phyloP scores from a whole-genome alignment of 495 filamentous ascomycete genomes.

The Amphirosellinia nigrospora region DNA sequence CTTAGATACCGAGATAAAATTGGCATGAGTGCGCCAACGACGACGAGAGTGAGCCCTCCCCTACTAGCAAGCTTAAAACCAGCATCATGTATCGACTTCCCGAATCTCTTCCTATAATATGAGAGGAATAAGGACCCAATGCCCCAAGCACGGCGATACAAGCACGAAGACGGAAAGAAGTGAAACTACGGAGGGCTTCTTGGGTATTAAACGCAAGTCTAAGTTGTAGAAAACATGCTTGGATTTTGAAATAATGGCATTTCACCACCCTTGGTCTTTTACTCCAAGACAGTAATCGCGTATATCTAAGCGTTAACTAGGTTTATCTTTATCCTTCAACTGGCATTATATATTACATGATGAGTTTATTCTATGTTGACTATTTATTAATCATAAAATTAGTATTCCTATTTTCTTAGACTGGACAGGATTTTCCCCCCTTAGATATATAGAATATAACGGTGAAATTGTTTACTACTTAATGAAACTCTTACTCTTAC shows the following conservation, averaged over 20 bases:
- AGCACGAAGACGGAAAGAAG: slow-evolving; percentile 55
- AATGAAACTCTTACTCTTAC: too few species aligned
- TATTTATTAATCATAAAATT: background rate
- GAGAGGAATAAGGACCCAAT: slow-evolving; percentile 61
- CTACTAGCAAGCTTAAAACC: slow-evolving; percentile 61
- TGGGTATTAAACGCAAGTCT: slow-evolving; percentile 40
- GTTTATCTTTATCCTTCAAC: too few species aligned
- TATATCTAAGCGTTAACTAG: too few species aligned
- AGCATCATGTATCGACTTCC: slow-evolving; percentile 59
- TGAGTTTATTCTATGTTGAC: background rate
- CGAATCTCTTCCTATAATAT: slow-evolving; percentile 64
- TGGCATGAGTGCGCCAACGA: slow-evolving; percentile 58
- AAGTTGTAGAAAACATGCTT: slow-evolving; percentile 6
- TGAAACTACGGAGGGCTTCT: slow-evolving; percentile 51
- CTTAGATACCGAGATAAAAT: slow-evolving; percentile 45
- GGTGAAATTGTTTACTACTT: too few species aligned
- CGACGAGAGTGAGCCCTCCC: slow-evolving; percentile 55
- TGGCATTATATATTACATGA: background rate
- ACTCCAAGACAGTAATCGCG: too few species aligned
- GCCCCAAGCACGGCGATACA: slow-evolving; percentile 54
- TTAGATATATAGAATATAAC: too few species aligned
- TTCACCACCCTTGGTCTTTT: slow-evolving; percentile 3
- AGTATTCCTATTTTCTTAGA: too few species aligned
- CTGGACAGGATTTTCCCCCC: too few species aligned
- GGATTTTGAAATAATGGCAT: background rate